Evolutionary conservation across 768 basidiomycete species (phyloP).

Genomic region (Tylopilus balloui): DNA sequence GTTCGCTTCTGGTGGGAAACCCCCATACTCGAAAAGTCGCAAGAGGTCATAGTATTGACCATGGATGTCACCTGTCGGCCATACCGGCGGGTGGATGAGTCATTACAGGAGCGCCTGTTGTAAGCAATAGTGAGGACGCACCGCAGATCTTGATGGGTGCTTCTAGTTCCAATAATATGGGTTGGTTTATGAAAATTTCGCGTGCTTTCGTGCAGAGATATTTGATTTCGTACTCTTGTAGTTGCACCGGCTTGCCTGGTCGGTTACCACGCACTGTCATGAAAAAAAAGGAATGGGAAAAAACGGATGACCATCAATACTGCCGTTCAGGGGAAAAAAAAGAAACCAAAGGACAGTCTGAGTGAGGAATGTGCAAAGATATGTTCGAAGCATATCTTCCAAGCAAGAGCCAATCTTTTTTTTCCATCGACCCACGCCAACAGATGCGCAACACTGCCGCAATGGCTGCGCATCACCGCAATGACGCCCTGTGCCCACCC

Average conservation of each 20-base stretch:
- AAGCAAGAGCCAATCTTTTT: neutral
- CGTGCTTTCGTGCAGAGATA: conserved; percentile 97
- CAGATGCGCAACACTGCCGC: conserved; percentile 16
- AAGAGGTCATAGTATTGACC: conserved; percentile 99
- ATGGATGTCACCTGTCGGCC: conserved; percentile 84
- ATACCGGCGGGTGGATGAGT: conserved; percentile 22
- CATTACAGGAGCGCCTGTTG: conserved; percentile 10
- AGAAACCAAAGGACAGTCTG: neutral
- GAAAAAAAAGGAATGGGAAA: conserved; percentile 16
- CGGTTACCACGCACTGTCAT: conserved; percentile 90
- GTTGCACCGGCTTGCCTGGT: conserved; percentile 95
- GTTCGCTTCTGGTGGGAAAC: conserved; percentile 99
- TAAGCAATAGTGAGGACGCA: conserved; percentile 37
- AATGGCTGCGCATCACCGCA: conserved; percentile 6
- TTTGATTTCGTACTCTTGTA: conserved; percentile 99
- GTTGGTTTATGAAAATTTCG: conserved; percentile 99
- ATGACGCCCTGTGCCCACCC: conserved; percentile 11
- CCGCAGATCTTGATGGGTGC: conserved; percentile 99
- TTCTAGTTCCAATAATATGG: conserved; percentile 95
- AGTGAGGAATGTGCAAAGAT: neutral
- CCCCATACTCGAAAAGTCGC: conserved; percentile 97
- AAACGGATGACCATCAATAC: conserved; percentile 15
- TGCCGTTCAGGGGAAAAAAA: conserved; percentile 5
- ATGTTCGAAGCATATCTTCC: conserved; percentile 1
- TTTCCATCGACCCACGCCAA: conserved; percentile 8